A percentile compares a stretch with the other conserved stretches of the same genome.
Conservation (phyloP, 352 stramenopile genomes). For the Phytopythium helicoides region DNA sequence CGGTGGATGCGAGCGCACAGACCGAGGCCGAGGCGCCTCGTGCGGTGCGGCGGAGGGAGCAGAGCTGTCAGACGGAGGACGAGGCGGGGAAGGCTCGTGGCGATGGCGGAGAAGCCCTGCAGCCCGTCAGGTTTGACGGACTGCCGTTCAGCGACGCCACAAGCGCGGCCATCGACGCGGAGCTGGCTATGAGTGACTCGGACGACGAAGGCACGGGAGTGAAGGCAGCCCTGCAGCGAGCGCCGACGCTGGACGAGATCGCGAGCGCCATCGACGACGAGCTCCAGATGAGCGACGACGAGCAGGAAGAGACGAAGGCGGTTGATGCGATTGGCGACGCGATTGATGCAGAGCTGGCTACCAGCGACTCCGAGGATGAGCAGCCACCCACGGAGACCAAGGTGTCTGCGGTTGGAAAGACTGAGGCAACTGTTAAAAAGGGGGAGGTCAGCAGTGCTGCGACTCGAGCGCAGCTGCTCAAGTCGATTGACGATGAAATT, state of each 20-base stretch:
- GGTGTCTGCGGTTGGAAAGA: neutral
- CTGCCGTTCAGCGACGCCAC: constrained; percentile 11
- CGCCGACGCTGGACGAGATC: neutral
- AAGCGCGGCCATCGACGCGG: constrained; percentile 33
- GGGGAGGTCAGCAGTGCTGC: neutral
- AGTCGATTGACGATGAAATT: constrained; percentile 36
- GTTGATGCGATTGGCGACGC: constrained; percentile 13
- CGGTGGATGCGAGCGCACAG: constrained; percentile 15
- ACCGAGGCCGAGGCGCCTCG: constrained; percentile 19
- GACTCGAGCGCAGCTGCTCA: neutral
- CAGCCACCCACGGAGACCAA: too few relatives aligned
- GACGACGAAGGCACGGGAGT: constrained; percentile 11
- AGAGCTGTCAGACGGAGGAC: constrained; percentile 16
- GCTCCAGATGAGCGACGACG: constrained; percentile 17
- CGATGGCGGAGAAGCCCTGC: constrained; percentile 8
- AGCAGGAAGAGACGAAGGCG: constrained; percentile 11
- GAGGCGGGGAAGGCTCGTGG: neutral
- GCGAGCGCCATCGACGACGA: constrained; percentile 8
- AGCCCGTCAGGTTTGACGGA: constrained; percentile 1
- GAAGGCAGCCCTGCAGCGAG: too few relatives aligned
- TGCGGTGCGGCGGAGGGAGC: constrained; percentile 4
- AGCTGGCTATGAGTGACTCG: constrained; percentile 32
- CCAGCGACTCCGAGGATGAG: constrained; percentile 3
- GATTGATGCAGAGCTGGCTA: constrained; percentile 23
- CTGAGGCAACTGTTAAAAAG: neutral